Conservation (phyloP, 1,284 basidiomycete species). For the Ustilago tritici region DNA sequence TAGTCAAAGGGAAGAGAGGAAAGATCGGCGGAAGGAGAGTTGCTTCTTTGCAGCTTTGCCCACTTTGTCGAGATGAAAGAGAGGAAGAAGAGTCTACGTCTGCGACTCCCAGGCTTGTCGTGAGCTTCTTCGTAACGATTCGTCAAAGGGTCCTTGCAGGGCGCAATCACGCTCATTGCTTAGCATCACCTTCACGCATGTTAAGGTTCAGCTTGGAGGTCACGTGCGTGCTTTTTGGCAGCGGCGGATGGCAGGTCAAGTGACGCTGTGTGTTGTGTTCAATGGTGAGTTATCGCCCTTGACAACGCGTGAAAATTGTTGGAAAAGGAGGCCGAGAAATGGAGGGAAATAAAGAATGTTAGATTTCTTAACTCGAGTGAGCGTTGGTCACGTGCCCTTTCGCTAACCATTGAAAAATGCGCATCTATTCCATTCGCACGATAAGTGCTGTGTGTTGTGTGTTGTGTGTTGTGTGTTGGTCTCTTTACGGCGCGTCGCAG, state of each 20-base stretch:
- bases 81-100: neutral
- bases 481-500: slow-evolving; percentile 27
- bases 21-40: neutral
- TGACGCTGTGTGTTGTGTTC: slow-evolving; percentile 16
- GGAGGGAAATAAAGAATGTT: too few relatives aligned
- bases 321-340: too few relatives aligned
- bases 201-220: slow-evolving; percentile 4
- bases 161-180: neutral
- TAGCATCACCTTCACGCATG: neutral
- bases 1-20: neutral
- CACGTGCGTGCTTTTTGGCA: slow-evolving; percentile 38
- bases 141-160: neutral
- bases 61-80: slow-evolving; percentile 4
- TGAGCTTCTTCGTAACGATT: neutral
- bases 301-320: too few relatives aligned
- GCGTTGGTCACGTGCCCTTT: too few relatives aligned
- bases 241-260: neutral
- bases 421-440: too few relatives aligned
- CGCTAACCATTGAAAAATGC: too few relatives aligned
- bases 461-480: slow-evolving; percentile 24
- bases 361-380: too few relatives aligned
- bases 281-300: too few relatives aligned
- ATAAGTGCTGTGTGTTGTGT: neutral
- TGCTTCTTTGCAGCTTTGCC: neutral
- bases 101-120: neutral